These are phyloP conservation scores for Yamadazyma diospyri DNA, from an alignment of 1,139 yeast species.

Conservation along the genomic window DNA sequence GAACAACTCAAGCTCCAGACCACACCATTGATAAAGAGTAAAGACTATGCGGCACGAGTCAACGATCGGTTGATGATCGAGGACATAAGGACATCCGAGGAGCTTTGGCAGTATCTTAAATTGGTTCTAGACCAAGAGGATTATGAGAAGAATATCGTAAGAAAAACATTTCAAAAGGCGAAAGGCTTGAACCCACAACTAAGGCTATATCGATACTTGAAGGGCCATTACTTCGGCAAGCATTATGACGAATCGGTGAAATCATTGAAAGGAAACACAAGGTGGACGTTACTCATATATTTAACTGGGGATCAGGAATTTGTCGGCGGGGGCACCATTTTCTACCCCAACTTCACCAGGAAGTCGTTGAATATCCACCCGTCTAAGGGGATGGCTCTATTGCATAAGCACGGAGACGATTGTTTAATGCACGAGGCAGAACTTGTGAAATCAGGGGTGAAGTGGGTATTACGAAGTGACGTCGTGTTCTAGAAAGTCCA, in stretches of 20 bases:
- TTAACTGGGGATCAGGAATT: conserved; percentile 57
- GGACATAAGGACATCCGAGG: conserved; percentile 37
- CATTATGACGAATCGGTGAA: conserved; percentile 61
- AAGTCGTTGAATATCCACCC: conserved; percentile 43
- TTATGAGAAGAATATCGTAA: conserved; percentile 27
- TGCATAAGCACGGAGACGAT: conserved; percentile 68
- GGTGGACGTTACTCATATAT: conserved; percentile 60
- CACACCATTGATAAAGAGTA: conserved; percentile 47
- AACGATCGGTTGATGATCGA: conserved; percentile 50
- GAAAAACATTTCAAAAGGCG: conserved; percentile 32
- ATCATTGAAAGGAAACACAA: conserved; percentile 35
- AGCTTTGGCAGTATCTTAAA: conserved; percentile 44
- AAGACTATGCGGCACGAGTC: conserved; percentile 55
- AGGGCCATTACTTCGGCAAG: conserved; percentile 60
- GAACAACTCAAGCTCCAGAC: conserved; percentile 37
- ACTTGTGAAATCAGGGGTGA: conserved; percentile 48
- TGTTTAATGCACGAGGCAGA: conserved; percentile 62
- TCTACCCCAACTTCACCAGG: conserved; percentile 33
- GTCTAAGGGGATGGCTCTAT: conserved; percentile 52
- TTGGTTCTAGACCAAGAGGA: conserved; percentile 30
- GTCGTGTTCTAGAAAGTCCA: conserved; percentile 31
- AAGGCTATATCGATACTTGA: conserved; percentile 52
- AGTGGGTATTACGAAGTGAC: conserved; percentile 67
- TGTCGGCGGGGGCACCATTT: conserved; percentile 62
- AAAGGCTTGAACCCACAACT: conserved; percentile 56